Evolutionary conservation across 148 eudicot genomes (phyloP).

Genomic region (Tetragonia tetragonoides): DNA sequence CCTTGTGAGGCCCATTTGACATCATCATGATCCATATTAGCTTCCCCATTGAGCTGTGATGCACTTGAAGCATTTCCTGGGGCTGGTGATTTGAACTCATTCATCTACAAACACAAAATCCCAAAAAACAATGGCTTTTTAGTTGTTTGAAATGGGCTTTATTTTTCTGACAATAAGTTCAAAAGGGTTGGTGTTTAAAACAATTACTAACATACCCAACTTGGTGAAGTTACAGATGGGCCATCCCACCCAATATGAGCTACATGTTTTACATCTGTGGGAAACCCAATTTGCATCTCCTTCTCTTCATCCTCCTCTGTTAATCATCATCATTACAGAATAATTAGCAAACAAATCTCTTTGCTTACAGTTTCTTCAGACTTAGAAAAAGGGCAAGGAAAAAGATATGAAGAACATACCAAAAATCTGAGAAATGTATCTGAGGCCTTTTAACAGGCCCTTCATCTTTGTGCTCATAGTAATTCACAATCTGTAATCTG

Average conservation of each 20-base stretch:
- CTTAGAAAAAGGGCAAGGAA: no score
- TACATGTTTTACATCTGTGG: constrained; percentile 93
- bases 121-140: not conserved
- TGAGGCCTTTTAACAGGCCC: constrained; percentile 62
- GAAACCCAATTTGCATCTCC: constrained; percentile 75
- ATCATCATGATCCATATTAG: constrained; percentile 16
- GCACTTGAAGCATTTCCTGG: constrained; percentile 35
- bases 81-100: constrained; percentile 50
- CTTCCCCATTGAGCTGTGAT: constrained; percentile 22
- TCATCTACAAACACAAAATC: constrained; percentile 47
- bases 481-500: not conserved
- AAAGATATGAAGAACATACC: constrained; percentile 27
- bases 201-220: constrained; percentile 62
- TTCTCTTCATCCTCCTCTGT: constrained; percentile 69
- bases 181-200: not conserved
- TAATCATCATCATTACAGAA: not conserved
- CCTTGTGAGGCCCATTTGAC: constrained; percentile 43
- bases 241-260: constrained; percentile 92
- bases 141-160: not conserved
- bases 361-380: not conserved
- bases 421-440: constrained; percentile 57
- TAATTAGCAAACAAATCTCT: not conserved
- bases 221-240: constrained; percentile 54
- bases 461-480: constrained; percentile 52
- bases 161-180: not conserved